Base-by-base conservation (phyloP, 2,329 filamentous ascomycete genomes). In the Helicocarpus griseus region DNA sequence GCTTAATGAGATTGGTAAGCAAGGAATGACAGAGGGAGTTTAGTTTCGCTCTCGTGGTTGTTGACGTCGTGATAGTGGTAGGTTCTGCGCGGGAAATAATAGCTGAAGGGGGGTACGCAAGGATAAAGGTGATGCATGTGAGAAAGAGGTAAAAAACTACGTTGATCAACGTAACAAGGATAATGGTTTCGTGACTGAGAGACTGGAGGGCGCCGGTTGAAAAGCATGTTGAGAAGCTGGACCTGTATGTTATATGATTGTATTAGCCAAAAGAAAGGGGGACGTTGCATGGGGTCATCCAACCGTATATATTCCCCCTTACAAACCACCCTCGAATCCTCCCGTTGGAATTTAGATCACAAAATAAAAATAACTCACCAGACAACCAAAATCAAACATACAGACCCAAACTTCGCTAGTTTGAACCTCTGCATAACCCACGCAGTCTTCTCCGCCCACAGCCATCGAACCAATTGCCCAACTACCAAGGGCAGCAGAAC, bases 101-200 rank as follows among this genome's bases (percentile, higher is more conserved):
- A 11, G 39, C 24, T 6, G 41, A 53, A 0, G 68, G 68, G 5
- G 68, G 68, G 4, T 63, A 73, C 59, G 75, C 79, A 33, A 74
- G 65, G 2, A 77, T 64, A 1, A 75, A 76, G 1, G 80, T 72
- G 35, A 70, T 71, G 56, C 79, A 80, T 54, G 82, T 86, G 9
- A 86, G 74, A 1, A 73, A 67, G 1, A 83, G 78, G 69, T 85
- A 86, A 29, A 87, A 71, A 0, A 72, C 77, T n/a, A 87, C 71
- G 53, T 83, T 82, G 57, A 87, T 79, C 53, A 87, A 79, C 9
- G 86, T 75, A 40, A 82, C 76, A 65, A 87, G 86, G 38, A 85
- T 63, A 35, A 87, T 72, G 45, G 82, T 85, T 38, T 76, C 74
- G 2, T 74, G 71, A 1, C 80, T 79, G 22, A 86, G 72, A 19